Evolutionary conservation across 805 yeast species (phyloP).

Genomic region (Kuraishia floccosa): DNA sequence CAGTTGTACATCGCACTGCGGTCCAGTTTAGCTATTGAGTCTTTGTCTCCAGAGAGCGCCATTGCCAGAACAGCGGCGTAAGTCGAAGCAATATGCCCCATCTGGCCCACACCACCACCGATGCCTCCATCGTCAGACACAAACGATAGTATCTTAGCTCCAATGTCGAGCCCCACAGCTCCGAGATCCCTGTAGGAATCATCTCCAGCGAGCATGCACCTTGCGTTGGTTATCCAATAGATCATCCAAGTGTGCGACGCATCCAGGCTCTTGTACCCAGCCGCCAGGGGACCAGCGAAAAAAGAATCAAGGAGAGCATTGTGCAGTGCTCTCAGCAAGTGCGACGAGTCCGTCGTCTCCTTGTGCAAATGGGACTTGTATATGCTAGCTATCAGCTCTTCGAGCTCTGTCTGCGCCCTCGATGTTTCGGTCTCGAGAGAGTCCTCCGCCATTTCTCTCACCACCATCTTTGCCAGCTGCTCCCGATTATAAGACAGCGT

Average conservation of each 20-base stretch:
- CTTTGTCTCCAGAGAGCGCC: constrained; percentile 32
- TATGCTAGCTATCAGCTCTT: constrained; percentile 16
- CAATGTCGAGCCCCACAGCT: constrained; percentile 16
- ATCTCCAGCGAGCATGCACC: constrained; percentile 27
- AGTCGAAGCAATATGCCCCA: constrained; percentile 76
- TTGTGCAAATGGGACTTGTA: constrained; percentile 17
- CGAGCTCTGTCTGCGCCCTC: constrained; percentile 25
- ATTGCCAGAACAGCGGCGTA: constrained; percentile 69
- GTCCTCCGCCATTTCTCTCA: constrained; percentile 3
- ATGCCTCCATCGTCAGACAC: constrained; percentile 47
- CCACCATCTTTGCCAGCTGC: not conserved
- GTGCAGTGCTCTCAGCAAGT: constrained; percentile 24
- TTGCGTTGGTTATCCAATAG: constrained; percentile 69
- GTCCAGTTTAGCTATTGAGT: constrained; percentile 31
- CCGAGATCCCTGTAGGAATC: constrained; percentile 6
- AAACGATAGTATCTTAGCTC: constrained; percentile 16
- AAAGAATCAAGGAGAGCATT: constrained; percentile 26
- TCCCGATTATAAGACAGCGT: too few species aligned
- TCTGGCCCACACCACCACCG: constrained; percentile 77
- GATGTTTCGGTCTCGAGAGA: constrained; percentile 22
- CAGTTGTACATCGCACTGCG: constrained; percentile 41
- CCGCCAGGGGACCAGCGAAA: constrained; percentile 34
- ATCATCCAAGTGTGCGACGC: constrained; percentile 90
- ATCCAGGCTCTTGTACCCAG: constrained; percentile 46
- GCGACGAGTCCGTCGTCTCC: constrained; percentile 19